Percentiles rank a stretch among this genome's conserved stretches.
Conservation (phyloP, 1,284 basidiomycete genomes). For the Moesziomyces antarcticus region DNA sequence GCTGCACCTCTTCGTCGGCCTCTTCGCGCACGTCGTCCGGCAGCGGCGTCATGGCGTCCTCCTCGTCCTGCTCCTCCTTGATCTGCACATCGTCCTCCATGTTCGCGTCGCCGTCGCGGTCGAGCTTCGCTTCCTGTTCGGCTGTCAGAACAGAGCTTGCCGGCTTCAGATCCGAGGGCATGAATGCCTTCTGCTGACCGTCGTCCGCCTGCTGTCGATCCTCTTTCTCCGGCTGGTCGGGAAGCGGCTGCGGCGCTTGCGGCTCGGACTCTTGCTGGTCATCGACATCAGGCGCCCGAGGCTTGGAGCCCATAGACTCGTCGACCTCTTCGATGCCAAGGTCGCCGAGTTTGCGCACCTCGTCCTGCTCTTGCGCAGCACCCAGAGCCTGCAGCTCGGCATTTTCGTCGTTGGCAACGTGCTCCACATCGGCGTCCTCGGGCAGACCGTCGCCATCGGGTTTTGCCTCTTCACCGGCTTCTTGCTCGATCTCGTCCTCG, state of each 20-base stretch:
- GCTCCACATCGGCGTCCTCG: constrained; percentile 75
- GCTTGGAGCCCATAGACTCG: constrained; percentile 65
- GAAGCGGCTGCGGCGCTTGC: constrained; percentile 36
- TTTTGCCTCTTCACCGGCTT: constrained; percentile 63
- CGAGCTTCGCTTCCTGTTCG: constrained; percentile 36
- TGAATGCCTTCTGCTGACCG: constrained; percentile 55
- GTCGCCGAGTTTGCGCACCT: constrained; percentile 76
- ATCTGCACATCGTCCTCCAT: constrained; percentile 72
- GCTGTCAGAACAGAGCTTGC: constrained; percentile 14
- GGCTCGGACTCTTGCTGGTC: constrained; percentile 28
- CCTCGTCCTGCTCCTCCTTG: constrained; percentile 68
- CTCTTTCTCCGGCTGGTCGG: constrained; percentile 62
- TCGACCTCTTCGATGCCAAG: constrained; percentile 58
- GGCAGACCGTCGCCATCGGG: constrained; percentile 71
- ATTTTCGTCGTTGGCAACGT: constrained; percentile 77
- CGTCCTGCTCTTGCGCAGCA: constrained; percentile 75
- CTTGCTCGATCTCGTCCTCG: constrained; percentile 68
- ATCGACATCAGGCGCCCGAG: constrained; percentile 51
- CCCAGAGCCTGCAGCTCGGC: constrained; percentile 90
- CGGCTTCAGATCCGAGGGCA: constrained; percentile 55
- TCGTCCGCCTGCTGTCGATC: constrained; percentile 59
- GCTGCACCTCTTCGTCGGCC: constrained; percentile 60
- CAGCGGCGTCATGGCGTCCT: constrained; percentile 53
- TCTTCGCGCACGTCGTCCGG: constrained; percentile 54
- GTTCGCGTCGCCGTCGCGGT: constrained; percentile 39